phyloP scores from a whole-genome alignment of 2,329 filamentous ascomycete species.

The Talaromyces sp. region DNA sequence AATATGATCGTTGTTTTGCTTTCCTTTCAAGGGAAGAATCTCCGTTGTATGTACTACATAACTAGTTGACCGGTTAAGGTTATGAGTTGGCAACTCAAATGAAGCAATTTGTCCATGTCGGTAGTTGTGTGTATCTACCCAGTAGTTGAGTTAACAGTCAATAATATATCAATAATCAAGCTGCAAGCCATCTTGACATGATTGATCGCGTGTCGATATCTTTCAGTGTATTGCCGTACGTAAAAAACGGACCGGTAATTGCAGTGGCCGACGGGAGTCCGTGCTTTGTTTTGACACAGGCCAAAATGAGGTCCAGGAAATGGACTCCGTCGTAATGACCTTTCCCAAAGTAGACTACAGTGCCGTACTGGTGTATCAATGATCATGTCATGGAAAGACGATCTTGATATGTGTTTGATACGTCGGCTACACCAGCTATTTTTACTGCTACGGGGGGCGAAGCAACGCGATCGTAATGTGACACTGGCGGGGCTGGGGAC shows the following conservation, averaged over 20 bases:
- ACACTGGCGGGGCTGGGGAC: background rate
- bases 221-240: background rate
- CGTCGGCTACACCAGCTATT: too few relatives aligned
- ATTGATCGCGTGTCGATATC: background rate
- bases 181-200: too few relatives aligned
- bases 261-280: conserved; percentile 1
- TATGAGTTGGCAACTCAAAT: too few relatives aligned
- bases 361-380: too few relatives aligned
- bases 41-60: background rate
- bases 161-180: background rate
- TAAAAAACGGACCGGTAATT: background rate
- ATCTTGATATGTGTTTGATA: too few relatives aligned
- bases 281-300: conserved; percentile 3
- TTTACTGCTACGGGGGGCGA: too few relatives aligned
- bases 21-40: background rate
- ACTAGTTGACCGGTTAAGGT: background rate
- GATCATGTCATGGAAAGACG: too few relatives aligned
- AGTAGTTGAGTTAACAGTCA: too few relatives aligned
- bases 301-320: background rate
- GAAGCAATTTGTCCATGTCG: too few relatives aligned
- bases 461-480: background rate
- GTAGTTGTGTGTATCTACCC: too few relatives aligned
- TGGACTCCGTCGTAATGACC: background rate
- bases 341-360: too few relatives aligned
- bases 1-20: background rate